phyloP scores from a whole-genome alignment of 1,139 yeast species.

The Yamadazyma atmosphaerica region DNA sequence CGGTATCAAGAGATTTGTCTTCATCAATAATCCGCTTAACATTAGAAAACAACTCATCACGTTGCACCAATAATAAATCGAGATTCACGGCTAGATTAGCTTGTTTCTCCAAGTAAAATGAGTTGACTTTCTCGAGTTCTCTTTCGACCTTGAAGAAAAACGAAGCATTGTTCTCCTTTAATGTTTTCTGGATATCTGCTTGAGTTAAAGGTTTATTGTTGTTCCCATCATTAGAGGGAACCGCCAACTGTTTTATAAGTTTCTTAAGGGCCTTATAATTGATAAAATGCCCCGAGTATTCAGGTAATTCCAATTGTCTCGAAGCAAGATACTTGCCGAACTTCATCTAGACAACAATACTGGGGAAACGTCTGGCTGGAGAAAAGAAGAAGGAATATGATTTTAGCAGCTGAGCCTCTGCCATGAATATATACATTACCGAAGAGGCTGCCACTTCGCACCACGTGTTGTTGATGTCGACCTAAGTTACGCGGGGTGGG shows the following conservation, averaged over 20 bases:
- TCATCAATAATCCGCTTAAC: conserved; percentile 27
- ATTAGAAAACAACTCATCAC: conserved; percentile 54
- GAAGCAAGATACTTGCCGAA: conserved; percentile 95
- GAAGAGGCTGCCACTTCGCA: conserved; percentile 1
- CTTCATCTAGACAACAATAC: no score
- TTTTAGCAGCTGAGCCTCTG: no score
- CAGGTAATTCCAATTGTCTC: conserved; percentile 91
- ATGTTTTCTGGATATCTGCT: conserved; percentile 51
- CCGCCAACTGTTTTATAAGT: conserved; percentile 67
- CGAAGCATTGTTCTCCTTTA: conserved; percentile 89
- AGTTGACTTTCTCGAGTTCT: conserved; percentile 91
- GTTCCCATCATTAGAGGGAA: conserved; percentile 25
- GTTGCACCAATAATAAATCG: conserved; percentile 74
- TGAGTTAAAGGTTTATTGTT: conserved; percentile 21
- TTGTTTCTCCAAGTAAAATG: conserved; percentile 86
- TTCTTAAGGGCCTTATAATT: conserved; percentile 91
- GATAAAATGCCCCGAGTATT: conserved; percentile 89
- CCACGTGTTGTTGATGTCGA: conserved; percentile 5
- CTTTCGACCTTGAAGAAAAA: conserved; percentile 92
- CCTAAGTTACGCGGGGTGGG: background rate
- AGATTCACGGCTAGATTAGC: conserved; percentile 77
- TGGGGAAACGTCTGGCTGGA: no score
- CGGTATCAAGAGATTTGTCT: conserved; percentile 12
- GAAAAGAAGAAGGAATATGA: no score
- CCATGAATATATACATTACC: background rate